Evolutionary conservation across 2,329 filamentous ascomycete species (phyloP), one percentile per base, ranked within the genome.

Genomic region (Xylaria sp.): DNA sequence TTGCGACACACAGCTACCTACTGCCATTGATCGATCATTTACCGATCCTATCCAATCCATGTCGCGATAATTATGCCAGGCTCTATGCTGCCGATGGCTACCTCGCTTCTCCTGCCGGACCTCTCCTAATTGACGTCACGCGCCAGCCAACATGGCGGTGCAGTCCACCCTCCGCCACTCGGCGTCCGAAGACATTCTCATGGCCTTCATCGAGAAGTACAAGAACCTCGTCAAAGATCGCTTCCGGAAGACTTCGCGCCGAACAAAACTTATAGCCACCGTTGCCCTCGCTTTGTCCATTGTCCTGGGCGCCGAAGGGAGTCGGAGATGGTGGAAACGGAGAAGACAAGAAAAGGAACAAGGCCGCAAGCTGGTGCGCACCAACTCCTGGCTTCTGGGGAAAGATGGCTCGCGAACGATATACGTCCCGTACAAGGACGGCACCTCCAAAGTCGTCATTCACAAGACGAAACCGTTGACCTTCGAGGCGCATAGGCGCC

Each of bases 361-460:
- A 74, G 94, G 94, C 4, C 86, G 89, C 70, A 92, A 92, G 72
- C 86, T 99, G 61, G 84, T 98, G 71, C 89, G 96, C 66, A 91
- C 93, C 68, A 99, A 99, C 81, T 98, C 95, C 36, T 97, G 94
- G 76, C 85, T 98, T 70, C 89, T 92, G 81, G 93, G 95, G 75
- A 98, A 98, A 82, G 96, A 98, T 84, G 96, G 96, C 58, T 95
- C 93, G 57, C 88, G 96, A 64, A 97, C 94, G 14, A 96, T 99
- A 67, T 98, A 96, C 77, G 96, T 99, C 32, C 94, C 95, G 1
- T 96, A 97, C 81, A 93, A 93, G 79, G 88, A 94, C 73, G 86
- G 90, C 62, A 97, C 94, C 1, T 92, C 94, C 73, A 97, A 97
- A 80, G 95, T 99, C 56, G 91, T 92, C 65, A 98, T 99, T 71